Conservation (phyloP, 2,329 filamentous ascomycete species). For the Fusarium aywerte region DNA sequence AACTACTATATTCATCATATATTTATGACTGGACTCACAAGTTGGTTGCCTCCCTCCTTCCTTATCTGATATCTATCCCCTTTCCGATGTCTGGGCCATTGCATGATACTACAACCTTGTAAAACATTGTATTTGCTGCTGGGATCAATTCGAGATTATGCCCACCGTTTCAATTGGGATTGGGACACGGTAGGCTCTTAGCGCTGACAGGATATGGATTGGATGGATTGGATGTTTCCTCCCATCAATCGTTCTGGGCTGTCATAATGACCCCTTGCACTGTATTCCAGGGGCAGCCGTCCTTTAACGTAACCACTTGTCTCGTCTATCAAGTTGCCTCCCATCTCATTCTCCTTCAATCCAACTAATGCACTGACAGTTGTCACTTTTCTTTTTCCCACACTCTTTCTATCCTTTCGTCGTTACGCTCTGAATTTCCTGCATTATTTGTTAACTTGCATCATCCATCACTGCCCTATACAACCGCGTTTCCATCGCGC, state of each 20-base stretch:
- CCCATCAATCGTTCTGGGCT: neutral
- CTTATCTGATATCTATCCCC: neutral
- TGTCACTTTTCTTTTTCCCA: slow-evolving; percentile 17
- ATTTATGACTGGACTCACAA: neutral
- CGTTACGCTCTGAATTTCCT: neutral
- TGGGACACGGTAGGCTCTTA: slow-evolving; percentile 27
- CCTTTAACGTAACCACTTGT: too few relatives aligned
- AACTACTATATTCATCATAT: too few relatives aligned
- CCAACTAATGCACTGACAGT: slow-evolving; percentile 22
- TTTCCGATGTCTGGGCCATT: slow-evolving; percentile 8
- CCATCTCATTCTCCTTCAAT: neutral
- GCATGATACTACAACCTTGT: slow-evolving; percentile 21
- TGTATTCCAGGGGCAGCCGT: slow-evolving; percentile 9
- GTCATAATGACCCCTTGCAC: slow-evolving; percentile 10
- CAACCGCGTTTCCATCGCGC: neutral
- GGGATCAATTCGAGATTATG: slow-evolving; percentile 17
- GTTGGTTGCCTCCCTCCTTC: too few relatives aligned
- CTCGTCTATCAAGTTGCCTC: slow-evolving; percentile 5
- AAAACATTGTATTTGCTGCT: slow-evolving; percentile 2
- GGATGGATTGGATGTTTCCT: too few relatives aligned
- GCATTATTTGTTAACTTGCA: neutral
- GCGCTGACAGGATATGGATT: slow-evolving; percentile 2
- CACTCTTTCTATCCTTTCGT: neutral
- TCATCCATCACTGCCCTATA: neutral
- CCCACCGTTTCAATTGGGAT: slow-evolving; percentile 27